Evolutionary conservation across 1,284 basidiomycete species (phyloP).

Genomic region (Malassezia sp.): DNA sequence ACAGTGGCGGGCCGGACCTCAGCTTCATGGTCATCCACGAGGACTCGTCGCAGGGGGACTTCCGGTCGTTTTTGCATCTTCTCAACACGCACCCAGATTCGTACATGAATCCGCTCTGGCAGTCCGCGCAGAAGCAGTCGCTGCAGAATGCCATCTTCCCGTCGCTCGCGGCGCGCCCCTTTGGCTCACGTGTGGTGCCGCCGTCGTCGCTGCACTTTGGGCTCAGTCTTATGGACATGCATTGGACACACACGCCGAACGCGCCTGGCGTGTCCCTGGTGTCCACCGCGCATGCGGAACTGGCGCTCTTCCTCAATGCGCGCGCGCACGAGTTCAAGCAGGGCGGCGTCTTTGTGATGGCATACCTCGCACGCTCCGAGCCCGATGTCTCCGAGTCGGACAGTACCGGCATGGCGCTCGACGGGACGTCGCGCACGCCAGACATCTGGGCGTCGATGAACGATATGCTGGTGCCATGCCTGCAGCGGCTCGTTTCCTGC

Average conservation of each 20-base stretch:
- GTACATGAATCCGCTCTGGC: slow-evolving; percentile 40
- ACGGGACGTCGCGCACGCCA: not conserved
- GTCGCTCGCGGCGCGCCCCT: slow-evolving; percentile 40
- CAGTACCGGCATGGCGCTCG: not conserved
- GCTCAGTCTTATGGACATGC: slow-evolving; percentile 47
- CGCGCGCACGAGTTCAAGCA: slow-evolving; percentile 47
- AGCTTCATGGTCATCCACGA: slow-evolving; percentile 44
- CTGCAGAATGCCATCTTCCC: slow-evolving; percentile 43
- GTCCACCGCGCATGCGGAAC: slow-evolving; percentile 46
- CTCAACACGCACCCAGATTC: slow-evolving; percentile 39
- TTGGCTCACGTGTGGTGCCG: slow-evolving; percentile 45
- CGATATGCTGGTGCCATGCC: slow-evolving; percentile 46
- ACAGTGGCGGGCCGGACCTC: not conserved
- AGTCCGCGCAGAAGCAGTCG: slow-evolving; percentile 24
- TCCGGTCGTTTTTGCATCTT: slow-evolving; percentile 37
- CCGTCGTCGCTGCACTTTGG: slow-evolving; percentile 44
- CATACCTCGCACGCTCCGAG: slow-evolving; percentile 46
- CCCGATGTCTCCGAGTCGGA: slow-evolving; percentile 13
- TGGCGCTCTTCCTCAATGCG: slow-evolving; percentile 45
- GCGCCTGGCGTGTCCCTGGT: slow-evolving; percentile 35
- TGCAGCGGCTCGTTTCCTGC: slow-evolving; percentile 48
- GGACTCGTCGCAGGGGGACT: slow-evolving; percentile 42
- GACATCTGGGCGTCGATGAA: slow-evolving; percentile 47
- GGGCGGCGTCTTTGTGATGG: slow-evolving; percentile 46
- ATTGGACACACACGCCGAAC: slow-evolving; percentile 45